These are phyloP conservation scores for Scalesia atractyloides DNA, from an alignment of 129 eudicot genomes.

Conservation along the genomic window DNA sequence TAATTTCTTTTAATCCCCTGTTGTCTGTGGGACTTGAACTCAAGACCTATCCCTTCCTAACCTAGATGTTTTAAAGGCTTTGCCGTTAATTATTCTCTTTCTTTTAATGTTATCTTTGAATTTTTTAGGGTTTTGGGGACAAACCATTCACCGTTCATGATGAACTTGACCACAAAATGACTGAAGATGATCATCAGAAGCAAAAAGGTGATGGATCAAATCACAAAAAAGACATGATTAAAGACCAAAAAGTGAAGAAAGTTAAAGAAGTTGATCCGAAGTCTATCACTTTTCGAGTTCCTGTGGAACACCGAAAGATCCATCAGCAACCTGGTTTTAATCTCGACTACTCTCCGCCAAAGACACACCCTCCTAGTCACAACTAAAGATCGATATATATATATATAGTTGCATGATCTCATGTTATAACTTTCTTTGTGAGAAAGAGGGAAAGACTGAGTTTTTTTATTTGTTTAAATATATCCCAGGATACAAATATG, in stretches of 20 bases:
- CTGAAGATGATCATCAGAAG: slow-evolving; percentile 15
- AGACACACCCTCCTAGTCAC: slow-evolving; percentile 81
- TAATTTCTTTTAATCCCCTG: too few species aligned
- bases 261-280: slow-evolving; percentile 4
- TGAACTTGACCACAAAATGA: too few species aligned
- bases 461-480: slow-evolving; percentile 1
- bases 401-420: slow-evolving; percentile 14
- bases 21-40: too few species aligned
- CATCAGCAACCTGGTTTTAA: slow-evolving; percentile 59
- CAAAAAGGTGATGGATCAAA: slow-evolving; percentile 7
- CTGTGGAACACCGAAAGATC: slow-evolving; percentile 25
- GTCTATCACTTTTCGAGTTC: slow-evolving; percentile 45
- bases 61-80: too few species aligned
- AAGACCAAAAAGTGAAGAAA: slow-evolving; percentile 20
- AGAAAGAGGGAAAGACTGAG: not conserved
- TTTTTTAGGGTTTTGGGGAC: slow-evolving; percentile 26
- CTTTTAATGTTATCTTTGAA: not conserved
- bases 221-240: slow-evolving; percentile 14
- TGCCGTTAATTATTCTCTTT: too few species aligned
- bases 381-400: slow-evolving; percentile 40
- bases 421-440: slow-evolving; percentile 1
- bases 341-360: slow-evolving; percentile 83
- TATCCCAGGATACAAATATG: not conserved
- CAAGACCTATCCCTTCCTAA: too few species aligned
- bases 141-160: not conserved